Percentiles rank a stretch among this genome's conserved stretches.
Evolutionary conservation across 1,284 basidiomycete genomes (phyloP).

Genomic region (Rhodotorula mucilaginosa): DNA sequence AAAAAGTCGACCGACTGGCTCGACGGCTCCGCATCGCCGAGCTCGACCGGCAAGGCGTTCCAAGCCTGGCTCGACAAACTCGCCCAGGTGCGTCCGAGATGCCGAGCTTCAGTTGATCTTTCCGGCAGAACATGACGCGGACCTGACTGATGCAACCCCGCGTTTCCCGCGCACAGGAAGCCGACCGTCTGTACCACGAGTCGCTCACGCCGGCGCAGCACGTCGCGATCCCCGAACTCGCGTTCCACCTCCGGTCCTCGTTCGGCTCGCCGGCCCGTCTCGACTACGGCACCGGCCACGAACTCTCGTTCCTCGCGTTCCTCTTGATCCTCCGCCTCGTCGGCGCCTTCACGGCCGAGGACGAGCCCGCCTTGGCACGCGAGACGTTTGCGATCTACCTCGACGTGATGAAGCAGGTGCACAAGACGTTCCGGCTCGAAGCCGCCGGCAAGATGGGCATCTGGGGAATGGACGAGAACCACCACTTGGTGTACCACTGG

Average conservation of each 20-base stretch:
- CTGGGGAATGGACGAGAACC: slow-evolving; percentile 95
- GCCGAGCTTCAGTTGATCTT: not conserved
- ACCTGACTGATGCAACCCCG: not conserved
- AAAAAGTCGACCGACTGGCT: slow-evolving; percentile 59
- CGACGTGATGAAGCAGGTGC: slow-evolving; percentile 75
- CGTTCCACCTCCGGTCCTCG: slow-evolving; percentile 73
- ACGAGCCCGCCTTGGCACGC: slow-evolving; percentile 50
- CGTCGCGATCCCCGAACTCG: slow-evolving; percentile 58
- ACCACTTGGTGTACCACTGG: slow-evolving; percentile 69
- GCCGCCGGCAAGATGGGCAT: slow-evolving; percentile 97
- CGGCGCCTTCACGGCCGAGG: slow-evolving; percentile 42
- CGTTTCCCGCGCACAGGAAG: not conserved
- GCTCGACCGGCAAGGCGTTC: slow-evolving; percentile 74
- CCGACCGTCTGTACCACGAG: not conserved
- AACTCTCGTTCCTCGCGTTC: slow-evolving; percentile 78
- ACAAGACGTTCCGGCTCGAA: slow-evolving; percentile 85
- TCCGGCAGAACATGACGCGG: not conserved
- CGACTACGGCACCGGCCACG: slow-evolving; percentile 97
- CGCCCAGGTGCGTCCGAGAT: not conserved
- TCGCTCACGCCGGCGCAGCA: not conserved
- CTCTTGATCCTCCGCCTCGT: slow-evolving; percentile 60
- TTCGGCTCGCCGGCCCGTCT: slow-evolving; percentile 89
- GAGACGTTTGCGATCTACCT: slow-evolving; percentile 71
- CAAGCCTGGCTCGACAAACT: slow-evolving; percentile 2
- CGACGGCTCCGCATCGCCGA: slow-evolving; percentile 73